Evolutionary conservation across 306 rosid genomes (phyloP).

Genomic region (Argentina anserina): DNA sequence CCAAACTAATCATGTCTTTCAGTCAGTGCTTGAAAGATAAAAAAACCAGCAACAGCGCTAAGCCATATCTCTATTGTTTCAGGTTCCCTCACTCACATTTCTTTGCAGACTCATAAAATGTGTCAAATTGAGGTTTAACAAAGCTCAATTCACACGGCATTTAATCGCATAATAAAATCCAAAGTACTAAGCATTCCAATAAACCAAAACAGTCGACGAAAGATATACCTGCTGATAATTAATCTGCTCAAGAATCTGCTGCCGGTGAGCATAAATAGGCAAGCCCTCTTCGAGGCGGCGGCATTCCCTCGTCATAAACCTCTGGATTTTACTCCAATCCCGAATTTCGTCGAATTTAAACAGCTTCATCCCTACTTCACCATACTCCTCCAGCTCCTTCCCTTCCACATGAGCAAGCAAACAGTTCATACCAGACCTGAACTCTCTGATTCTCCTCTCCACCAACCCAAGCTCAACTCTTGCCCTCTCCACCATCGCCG

Average conservation of each 20-base stretch:
- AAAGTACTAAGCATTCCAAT: background rate
- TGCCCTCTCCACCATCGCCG: slow-evolving; percentile 31
- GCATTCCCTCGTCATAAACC: slow-evolving; percentile 58
- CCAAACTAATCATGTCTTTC: too few relatives aligned
- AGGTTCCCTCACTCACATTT: background rate
- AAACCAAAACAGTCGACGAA: background rate
- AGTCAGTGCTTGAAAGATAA: background rate
- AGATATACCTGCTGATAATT: slow-evolving; percentile 58
- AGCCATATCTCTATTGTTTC: background rate
- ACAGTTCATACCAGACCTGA: slow-evolving; percentile 58
- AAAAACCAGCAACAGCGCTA: background rate
- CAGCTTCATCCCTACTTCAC: slow-evolving; percentile 23
- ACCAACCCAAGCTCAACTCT: slow-evolving; percentile 36
- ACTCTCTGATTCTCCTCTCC: slow-evolving; percentile 53
- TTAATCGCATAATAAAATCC: background rate
- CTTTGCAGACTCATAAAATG: background rate
- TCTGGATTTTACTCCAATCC: slow-evolving; percentile 49
- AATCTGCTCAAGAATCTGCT: slow-evolving; percentile 53
- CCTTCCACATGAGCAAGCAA: slow-evolving; percentile 47
- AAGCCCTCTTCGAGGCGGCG: slow-evolving; percentile 69
- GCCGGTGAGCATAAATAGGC: slow-evolving; percentile 80
- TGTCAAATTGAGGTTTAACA: background rate
- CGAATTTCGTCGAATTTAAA: slow-evolving; percentile 36
- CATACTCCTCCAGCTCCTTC: slow-evolving; percentile 16
- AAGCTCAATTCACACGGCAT: background rate